Percentiles rank a stretch among this genome's conserved stretches.
phyloP scores from a whole-genome alignment of 2,329 filamentous ascomycete species.

The Paramyrothecium sp. region DNA sequence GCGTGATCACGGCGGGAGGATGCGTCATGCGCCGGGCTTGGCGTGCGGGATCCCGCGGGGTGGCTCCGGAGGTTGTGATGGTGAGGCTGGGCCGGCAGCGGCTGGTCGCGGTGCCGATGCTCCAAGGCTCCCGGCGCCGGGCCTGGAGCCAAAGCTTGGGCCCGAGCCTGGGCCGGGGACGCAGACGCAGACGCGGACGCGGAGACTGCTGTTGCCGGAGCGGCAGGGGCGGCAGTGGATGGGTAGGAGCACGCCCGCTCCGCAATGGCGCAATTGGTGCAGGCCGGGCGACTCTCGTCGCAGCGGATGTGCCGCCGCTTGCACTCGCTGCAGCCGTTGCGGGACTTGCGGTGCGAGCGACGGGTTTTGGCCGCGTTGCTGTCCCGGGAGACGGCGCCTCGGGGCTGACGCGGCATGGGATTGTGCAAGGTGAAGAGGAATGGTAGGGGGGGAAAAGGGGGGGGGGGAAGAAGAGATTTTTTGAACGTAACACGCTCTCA shows the following conservation, averaged over 20 bases:
- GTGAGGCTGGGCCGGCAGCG: neutral
- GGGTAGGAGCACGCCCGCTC: slow-evolving; percentile 35
- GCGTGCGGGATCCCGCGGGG: too few relatives aligned
- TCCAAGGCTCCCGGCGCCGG: too few relatives aligned
- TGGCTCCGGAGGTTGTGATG: too few relatives aligned
- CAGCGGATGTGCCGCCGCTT: slow-evolving; percentile 41
- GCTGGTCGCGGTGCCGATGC: neutral
- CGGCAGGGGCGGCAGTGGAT: neutral
- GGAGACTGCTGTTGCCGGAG: slow-evolving; percentile 1
- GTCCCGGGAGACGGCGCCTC: slow-evolving; percentile 6
- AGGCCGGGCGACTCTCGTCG: slow-evolving; percentile 38
- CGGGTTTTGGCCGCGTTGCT: slow-evolving; percentile 24
- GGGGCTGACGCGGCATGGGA: slow-evolving; percentile 13
- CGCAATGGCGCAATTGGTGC: slow-evolving; percentile 36
- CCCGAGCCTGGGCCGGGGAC: too few relatives aligned
- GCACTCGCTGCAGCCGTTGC: slow-evolving; percentile 38
- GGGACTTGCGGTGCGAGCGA: slow-evolving; percentile 37
- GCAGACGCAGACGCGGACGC: slow-evolving; percentile 7
- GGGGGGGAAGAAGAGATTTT: neutral
- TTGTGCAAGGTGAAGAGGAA: slow-evolving; percentile 5
- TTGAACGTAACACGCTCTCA: too few relatives aligned
- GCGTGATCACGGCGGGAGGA: too few relatives aligned
- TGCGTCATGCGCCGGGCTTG: too few relatives aligned
- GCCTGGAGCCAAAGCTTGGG: too few relatives aligned
- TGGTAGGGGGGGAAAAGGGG: neutral